Evolutionary conservation across 495 filamentous ascomycete genomes (phyloP).

Genomic region (Penicillium simplicissimum): DNA sequence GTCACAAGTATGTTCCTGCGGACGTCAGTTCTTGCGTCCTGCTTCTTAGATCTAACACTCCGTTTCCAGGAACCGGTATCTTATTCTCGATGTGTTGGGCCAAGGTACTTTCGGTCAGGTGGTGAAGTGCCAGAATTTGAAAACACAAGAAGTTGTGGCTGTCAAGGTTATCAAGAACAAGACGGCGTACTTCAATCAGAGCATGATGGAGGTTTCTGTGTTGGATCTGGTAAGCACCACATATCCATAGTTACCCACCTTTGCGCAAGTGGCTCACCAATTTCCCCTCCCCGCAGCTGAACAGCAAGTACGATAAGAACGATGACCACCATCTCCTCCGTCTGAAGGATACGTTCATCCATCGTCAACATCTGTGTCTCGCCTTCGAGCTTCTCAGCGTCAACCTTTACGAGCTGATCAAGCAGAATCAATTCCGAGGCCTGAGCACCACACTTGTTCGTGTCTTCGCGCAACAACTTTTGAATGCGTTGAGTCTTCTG

Average conservation of each 20-base stretch:
- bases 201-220: constrained; percentile 99
- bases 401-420: constrained; percentile 98
- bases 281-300: constrained; percentile 60
- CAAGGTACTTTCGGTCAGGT: constrained; percentile 99
- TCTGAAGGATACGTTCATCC: constrained; percentile 98
- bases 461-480: constrained; percentile 95
- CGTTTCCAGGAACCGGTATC: constrained; percentile 80
- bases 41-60: neutral
- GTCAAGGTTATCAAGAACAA: constrained; percentile 99
- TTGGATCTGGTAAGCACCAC: constrained; percentile 76
- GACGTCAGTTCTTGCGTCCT: neutral
- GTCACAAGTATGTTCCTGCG: constrained; percentile 73
- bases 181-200: constrained; percentile 99
- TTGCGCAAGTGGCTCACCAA: constrained; percentile 25
- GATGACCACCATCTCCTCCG: constrained; percentile 97
- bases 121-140: constrained; percentile 98
- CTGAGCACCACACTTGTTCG: constrained; percentile 96
- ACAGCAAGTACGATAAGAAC: constrained; percentile 98
- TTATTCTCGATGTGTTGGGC: constrained; percentile 96
- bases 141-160: constrained; percentile 96
- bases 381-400: constrained; percentile 98
- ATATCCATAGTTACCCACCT: neutral
- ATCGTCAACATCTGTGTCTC: constrained; percentile 94
- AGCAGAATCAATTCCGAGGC: constrained; percentile 98
- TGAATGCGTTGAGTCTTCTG: constrained; percentile 87